A percentile compares a stretch with the other conserved stretches of the same genome.
Evolutionary conservation across 495 filamentous ascomycete species (phyloP).

Genomic region (Arthonia radiata): DNA sequence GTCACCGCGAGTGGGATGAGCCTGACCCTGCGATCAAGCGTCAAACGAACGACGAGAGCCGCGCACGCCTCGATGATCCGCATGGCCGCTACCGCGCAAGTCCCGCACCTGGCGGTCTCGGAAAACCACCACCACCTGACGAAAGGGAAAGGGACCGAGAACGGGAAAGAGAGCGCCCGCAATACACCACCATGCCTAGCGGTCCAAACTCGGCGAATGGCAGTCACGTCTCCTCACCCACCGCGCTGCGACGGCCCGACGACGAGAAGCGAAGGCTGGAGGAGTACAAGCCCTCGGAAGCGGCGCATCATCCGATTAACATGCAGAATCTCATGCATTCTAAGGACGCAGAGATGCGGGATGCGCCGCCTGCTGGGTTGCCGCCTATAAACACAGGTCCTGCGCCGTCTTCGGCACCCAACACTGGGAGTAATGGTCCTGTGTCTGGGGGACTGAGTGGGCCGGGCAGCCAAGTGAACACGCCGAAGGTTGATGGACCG

Average conservation of each 20-base stretch:
- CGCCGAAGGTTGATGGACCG: slow-evolving; percentile 10
- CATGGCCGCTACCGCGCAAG: slow-evolving; percentile 24
- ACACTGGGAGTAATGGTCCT: no score
- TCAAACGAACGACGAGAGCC: slow-evolving; percentile 53
- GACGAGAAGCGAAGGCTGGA: slow-evolving; percentile 47
- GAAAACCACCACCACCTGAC: neutral
- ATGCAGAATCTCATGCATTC: neutral
- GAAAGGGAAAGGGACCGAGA: no score
- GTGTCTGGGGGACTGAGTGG: no score
- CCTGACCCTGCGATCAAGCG: slow-evolving; percentile 40
- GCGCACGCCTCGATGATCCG: slow-evolving; percentile 66
- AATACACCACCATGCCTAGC: no score
- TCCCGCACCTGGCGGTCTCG: neutral
- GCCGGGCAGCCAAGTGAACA: neutral
- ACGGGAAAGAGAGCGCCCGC: no score
- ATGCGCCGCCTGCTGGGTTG: neutral
- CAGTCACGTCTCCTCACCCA: neutral
- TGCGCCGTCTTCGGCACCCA: slow-evolving; percentile 13
- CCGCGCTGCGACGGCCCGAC: slow-evolving; percentile 13
- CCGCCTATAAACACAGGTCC: neutral
- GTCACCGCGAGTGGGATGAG: slow-evolving; percentile 63
- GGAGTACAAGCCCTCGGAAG: slow-evolving; percentile 70
- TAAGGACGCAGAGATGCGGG: no score
- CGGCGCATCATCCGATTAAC: slow-evolving; percentile 47
- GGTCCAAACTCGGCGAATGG: neutral